Evolutionary conservation across 306 rosid genomes (phyloP), one percentile per base, ranked within the genome.

Genomic region (Medicago lupulina): DNA sequence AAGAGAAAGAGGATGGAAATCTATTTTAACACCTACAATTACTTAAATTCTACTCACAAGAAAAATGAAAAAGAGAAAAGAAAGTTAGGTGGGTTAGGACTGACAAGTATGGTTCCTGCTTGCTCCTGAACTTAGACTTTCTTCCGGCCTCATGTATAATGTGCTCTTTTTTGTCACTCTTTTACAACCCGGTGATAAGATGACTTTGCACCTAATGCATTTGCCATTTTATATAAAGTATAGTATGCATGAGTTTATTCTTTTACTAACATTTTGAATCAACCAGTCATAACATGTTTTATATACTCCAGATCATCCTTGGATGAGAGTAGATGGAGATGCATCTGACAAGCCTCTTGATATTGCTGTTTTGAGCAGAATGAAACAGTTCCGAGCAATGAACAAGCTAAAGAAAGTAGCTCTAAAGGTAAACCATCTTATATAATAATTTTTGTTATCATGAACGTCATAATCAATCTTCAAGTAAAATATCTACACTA

Each of bases 331-430:
- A 83, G 97, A 95, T 76, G 98, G 98, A 31, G 97, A 78, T 49
- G 82, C 93, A 84, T 86, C 98, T 57, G 97, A 95, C 81, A 90
- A 89, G 85, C 98, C 98, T 74, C 96, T 95, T 85, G 98, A 95
- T 83, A 89, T 87, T 86, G 97, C 97, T 79, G 98, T 95, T 80
- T 84, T 95, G 73, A 67, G 84, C 64, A 87, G 98, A 89, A 92
- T 95, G 93, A 95, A 95, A 73, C 98, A 95, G 82, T 95, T 95
- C 86, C 83, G 97, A 69, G 98, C 98, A 78, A 95, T 90, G 98
- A 95, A 95, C 93, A 95, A 92, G 83, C 96, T 95, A 70, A 95
- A 95, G 82, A 92, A 95, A 87, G 97, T 95, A 47, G 98, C 98
- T 50, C 81, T 95, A 36, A 89, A 95, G 98, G 98, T 95, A 76